Conservation (phyloP, 2,329 filamentous ascomycete species). For the Aspergillus latus region DNA sequence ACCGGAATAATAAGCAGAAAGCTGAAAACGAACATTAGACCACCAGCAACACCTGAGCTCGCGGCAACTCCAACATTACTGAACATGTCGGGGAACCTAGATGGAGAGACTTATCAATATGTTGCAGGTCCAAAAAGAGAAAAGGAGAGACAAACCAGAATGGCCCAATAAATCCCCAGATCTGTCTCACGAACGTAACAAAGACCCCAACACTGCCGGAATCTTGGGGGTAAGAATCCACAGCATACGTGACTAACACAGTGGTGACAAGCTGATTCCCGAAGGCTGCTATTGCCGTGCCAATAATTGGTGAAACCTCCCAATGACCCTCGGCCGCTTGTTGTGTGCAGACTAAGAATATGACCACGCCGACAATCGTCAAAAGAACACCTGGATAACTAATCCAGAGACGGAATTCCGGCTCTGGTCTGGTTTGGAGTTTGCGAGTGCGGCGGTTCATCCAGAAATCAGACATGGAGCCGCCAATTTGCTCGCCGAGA, state of each 20-base stretch:
- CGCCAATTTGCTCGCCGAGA: constrained; percentile 61
- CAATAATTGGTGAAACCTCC: constrained; percentile 60
- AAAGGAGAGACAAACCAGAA: constrained; percentile 35
- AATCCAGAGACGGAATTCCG: constrained; percentile 60
- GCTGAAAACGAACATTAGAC: constrained; percentile 27
- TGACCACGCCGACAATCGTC: constrained; percentile 56
- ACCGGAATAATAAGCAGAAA: constrained; percentile 18
- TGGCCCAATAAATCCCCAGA: constrained; percentile 41
- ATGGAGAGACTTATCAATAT: not conserved
- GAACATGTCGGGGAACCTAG: constrained; percentile 39
- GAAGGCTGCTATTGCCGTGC: constrained; percentile 53
- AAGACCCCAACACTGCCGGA: constrained; percentile 60
- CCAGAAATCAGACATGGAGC: constrained; percentile 56
- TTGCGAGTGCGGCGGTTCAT: constrained; percentile 47
- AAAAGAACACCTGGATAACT: constrained; percentile 53
- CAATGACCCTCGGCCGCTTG: constrained; percentile 50
- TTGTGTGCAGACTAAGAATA: constrained; percentile 59
- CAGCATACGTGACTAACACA: constrained; percentile 59
- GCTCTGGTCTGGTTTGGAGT: constrained; percentile 42
- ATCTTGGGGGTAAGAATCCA: constrained; percentile 59
- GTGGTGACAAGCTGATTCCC: constrained; percentile 66
- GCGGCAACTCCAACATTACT: constrained; percentile 35
- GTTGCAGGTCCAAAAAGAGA: not conserved
- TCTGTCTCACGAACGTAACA: constrained; percentile 55
- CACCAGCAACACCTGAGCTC: constrained; percentile 31